Conservation (phyloP, 2,329 filamentous ascomycete species). For the Colletotrichum sp. region DNA sequence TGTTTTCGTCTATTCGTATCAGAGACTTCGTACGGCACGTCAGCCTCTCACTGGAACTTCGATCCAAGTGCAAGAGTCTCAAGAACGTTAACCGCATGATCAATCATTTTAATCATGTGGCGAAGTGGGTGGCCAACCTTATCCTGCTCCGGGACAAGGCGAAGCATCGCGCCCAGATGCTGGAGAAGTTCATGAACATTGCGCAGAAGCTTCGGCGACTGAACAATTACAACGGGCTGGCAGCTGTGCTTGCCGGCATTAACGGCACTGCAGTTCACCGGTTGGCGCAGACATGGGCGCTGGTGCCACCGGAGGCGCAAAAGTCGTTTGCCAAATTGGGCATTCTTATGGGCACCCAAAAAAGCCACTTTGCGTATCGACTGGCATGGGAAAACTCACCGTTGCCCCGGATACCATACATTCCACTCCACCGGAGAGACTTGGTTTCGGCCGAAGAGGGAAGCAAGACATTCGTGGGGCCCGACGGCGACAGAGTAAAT, state of each 20-base stretch:
- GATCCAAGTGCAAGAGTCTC: conserved; percentile 77
- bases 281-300: conserved; percentile 76
- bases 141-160: conserved; percentile 91
- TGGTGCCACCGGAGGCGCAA: conserved; percentile 74
- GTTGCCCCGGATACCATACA: conserved; percentile 88
- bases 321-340: conserved; percentile 89
- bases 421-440: conserved; percentile 88
- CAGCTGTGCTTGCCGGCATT: conserved; percentile 92
- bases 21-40: conserved; percentile 94
- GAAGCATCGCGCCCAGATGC: conserved; percentile 87
- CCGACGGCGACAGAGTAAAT: conserved; percentile 79
- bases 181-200: conserved; percentile 96
- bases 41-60: conserved; percentile 72
- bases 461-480: conserved; percentile 85
- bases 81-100: conserved; percentile 95
- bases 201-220: conserved; percentile 84
- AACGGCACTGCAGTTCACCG: conserved; percentile 88
- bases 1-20: conserved; percentile 94
- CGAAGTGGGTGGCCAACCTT: conserved; percentile 83
- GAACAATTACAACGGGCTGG: conserved; percentile 97
- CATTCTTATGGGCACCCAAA: conserved; percentile 91
- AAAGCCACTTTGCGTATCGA: conserved; percentile 94
- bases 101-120: conserved; percentile 86
- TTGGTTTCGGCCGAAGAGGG: conserved; percentile 92
- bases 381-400: conserved; percentile 97